Conservation (phyloP, 2,329 filamentous ascomycete species). For the Trematosphaeria pertusa region DNA sequence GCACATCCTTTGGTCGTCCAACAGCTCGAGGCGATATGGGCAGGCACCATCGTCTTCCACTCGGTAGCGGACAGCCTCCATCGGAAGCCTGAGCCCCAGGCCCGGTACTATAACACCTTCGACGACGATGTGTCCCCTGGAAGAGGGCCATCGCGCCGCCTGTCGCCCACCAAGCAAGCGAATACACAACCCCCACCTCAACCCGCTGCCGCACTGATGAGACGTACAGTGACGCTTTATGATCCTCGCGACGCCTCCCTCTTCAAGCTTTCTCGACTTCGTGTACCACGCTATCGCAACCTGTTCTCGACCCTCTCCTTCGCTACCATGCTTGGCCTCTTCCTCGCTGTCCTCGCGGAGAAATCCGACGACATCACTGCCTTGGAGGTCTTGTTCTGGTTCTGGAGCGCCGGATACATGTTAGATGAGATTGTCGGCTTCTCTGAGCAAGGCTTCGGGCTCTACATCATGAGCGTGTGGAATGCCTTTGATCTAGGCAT, state of each 20-base stretch:
- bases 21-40: slow-evolving; percentile 97
- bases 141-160: slow-evolving; percentile 37
- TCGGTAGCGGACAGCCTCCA: slow-evolving; percentile 86
- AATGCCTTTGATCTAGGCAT: slow-evolving; percentile 95
- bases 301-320: slow-evolving; percentile 89
- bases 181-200: slow-evolving; percentile 14
- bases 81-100: slow-evolving; percentile 57
- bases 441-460: slow-evolving; percentile 93
- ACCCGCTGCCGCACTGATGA: slow-evolving; percentile 53
- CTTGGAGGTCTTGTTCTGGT: slow-evolving; percentile 91
- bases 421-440: slow-evolving; percentile 95
- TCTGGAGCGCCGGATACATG: slow-evolving; percentile 98
- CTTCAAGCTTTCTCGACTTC: slow-evolving; percentile 87
- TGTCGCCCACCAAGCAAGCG: slow-evolving; percentile 31
- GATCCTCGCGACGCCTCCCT: slow-evolving; percentile 88
- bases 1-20: slow-evolving; percentile 91
- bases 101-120: slow-evolving; percentile 26
- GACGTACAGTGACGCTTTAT: slow-evolving; percentile 84
- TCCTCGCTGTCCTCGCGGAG: slow-evolving; percentile 79
- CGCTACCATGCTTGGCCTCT: slow-evolving; percentile 82
- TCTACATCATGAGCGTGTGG: slow-evolving; percentile 98
- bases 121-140: slow-evolving; percentile 36
- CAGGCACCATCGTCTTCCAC: slow-evolving; percentile 92
- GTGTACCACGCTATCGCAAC: slow-evolving; percentile 90
- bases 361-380: slow-evolving; percentile 81